These are phyloP conservation scores for Oryza rufipogon DNA, from an alignment of 176 grass and related monocot genomes.

Conservation along the genomic window DNA sequence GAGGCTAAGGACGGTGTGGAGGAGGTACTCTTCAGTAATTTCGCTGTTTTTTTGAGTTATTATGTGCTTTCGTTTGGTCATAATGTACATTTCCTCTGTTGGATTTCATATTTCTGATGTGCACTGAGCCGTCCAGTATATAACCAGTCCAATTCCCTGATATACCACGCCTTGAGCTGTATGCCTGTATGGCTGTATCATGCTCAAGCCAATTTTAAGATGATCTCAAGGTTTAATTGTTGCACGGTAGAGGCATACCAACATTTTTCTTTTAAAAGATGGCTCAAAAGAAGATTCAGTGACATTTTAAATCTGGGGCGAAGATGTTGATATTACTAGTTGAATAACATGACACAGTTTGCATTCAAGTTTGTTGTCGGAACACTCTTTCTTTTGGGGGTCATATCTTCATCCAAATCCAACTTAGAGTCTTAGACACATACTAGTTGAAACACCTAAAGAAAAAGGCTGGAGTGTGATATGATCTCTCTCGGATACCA, in stretches of 20 bases:
- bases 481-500: neutral
- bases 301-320: neutral
- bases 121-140: neutral
- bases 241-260: neutral
- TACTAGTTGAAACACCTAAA: neutral
- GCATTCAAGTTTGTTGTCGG: neutral
- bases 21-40: constrained; percentile 54
- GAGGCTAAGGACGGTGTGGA: constrained; percentile 53
- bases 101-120: neutral
- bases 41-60: neutral
- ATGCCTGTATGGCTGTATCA: neutral
- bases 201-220: neutral
- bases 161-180: neutral
- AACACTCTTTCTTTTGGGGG: neutral
- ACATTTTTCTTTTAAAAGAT: neutral
- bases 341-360: constrained; percentile 13
- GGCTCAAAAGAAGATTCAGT: neutral
- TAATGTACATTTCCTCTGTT: neutral
- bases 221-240: neutral
- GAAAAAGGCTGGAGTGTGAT: neutral
- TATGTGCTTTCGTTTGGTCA: neutral
- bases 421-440: neutral
- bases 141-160: neutral
- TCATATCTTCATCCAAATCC: neutral
- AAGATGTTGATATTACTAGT: neutral